Evolutionary conservation across 2,329 filamentous ascomycete species (phyloP).

Genomic region (Fusarium sp.): DNA sequence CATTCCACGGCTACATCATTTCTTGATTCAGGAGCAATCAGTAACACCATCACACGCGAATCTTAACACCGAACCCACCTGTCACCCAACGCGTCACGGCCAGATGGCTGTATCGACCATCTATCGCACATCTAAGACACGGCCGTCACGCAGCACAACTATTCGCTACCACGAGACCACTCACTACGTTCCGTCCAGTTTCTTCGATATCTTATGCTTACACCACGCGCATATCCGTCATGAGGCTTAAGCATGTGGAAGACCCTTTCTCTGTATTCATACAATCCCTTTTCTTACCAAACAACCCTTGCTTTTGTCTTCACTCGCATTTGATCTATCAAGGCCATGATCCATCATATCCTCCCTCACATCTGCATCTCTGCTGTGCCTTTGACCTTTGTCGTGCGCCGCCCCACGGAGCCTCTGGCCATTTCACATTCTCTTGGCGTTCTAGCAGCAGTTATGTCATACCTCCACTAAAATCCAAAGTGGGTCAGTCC

Average conservation of each 20-base stretch:
- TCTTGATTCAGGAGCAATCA: conserved; percentile 31
- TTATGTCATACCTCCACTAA: conserved; percentile 51
- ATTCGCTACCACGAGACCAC: conserved; percentile 46
- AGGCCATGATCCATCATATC: conserved; percentile 40
- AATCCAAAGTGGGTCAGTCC: conserved; percentile 27
- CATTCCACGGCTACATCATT: conserved; percentile 41
- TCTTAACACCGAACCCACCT: conserved; percentile 34
- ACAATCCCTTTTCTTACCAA: conserved; percentile 5
- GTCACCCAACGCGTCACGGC: conserved; percentile 32
- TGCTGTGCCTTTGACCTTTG: conserved; percentile 40
- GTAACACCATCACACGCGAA: conserved; percentile 30
- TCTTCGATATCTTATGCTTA: conserved; percentile 31
- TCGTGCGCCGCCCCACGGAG: conserved; percentile 36
- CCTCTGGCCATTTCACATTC: conserved; percentile 34
- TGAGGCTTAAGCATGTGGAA: conserved; percentile 39
- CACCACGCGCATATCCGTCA: conserved; percentile 42
- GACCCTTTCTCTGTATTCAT: conserved; percentile 10
- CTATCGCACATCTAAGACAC: conserved; percentile 46
- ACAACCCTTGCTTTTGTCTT: conserved; percentile 11
- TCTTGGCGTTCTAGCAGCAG: conserved; percentile 28
- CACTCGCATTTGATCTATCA: conserved; percentile 24
- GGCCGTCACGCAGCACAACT: conserved; percentile 43
- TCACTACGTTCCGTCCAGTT: conserved; percentile 34
- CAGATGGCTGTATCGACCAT: conserved; percentile 35
- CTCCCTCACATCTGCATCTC: conserved; percentile 35